Evolutionary conservation across 208 protist species (phyloP).

Genomic region (Naegleria lovaniensis): DNA sequence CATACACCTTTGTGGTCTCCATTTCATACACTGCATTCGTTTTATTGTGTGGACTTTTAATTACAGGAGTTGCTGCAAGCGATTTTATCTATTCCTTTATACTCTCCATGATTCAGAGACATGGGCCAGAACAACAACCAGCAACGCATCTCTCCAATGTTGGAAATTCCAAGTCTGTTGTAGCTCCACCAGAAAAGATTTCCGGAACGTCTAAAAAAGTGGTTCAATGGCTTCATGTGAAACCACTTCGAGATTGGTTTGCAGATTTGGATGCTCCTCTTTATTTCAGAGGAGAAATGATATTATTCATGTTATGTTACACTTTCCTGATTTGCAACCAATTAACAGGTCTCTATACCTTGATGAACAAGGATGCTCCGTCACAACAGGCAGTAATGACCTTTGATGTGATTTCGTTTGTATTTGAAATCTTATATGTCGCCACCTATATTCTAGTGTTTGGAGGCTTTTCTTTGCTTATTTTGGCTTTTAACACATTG

Average conservation of each 20-base stretch:
- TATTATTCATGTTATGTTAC: not conserved
- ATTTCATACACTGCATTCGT: too few species aligned
- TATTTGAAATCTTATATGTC: not conserved
- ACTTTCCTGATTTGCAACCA: not conserved
- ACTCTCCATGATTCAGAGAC: too few species aligned
- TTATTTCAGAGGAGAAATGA: not conserved
- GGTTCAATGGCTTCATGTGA: too few species aligned
- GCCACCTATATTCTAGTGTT: not conserved
- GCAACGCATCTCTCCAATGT: too few species aligned
- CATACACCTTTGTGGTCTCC: too few species aligned
- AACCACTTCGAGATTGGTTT: not conserved
- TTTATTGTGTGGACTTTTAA: too few species aligned
- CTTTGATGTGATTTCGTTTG: not conserved
- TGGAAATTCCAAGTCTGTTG: too few species aligned
- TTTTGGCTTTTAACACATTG: not conserved
- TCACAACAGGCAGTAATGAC: not conserved
- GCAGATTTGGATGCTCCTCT: not conserved
- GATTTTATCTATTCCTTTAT: too few species aligned
- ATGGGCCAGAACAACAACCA: too few species aligned
- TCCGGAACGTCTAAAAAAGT: too few species aligned
- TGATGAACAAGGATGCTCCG: not conserved
- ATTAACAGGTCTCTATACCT: not conserved
- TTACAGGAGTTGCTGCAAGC: too few species aligned
- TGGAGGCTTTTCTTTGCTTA: not conserved
- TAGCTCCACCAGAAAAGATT: too few species aligned